phyloP scores from a whole-genome alignment of 306 rosid species.

The Cucumis cinereus region DNA sequence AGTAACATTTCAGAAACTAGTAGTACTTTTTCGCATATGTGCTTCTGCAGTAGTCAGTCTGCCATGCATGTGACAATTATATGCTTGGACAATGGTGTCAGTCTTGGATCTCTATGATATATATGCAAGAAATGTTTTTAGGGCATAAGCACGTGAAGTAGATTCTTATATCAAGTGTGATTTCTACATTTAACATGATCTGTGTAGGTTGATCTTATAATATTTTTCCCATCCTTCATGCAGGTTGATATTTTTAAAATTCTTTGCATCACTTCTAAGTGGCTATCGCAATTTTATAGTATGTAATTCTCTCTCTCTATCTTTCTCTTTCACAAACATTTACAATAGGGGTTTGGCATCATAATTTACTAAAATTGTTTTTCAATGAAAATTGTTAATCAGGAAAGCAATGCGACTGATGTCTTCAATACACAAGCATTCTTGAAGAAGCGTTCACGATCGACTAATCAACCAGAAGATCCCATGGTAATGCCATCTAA shows the following conservation, averaged over 20 bases:
- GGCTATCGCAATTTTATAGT: conserved; percentile 96
- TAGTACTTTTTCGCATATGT: background rate
- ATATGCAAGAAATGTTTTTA: background rate
- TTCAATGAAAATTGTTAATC: conserved; percentile 2
- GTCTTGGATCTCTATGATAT: background rate
- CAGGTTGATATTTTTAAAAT: conserved; percentile 91
- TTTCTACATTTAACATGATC: background rate
- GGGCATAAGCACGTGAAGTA: background rate
- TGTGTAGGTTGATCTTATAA: background rate
- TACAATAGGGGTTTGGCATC: background rate
- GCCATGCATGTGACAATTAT: background rate
- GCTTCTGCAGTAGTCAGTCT: background rate
- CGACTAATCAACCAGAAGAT: conserved; percentile 75
- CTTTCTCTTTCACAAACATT: background rate
- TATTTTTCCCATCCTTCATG: conserved; percentile 16
- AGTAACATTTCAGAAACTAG: background rate
- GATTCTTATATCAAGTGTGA: background rate
- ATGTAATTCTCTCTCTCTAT: conserved; percentile 18
- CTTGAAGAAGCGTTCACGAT: conserved; percentile 78
- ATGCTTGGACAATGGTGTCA: background rate
- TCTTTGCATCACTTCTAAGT: conserved; percentile 86
- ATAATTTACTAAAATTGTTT: conserved; percentile 15
- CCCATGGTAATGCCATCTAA: conserved; percentile 60
- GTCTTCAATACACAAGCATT: conserved; percentile 85
- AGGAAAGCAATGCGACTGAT: conserved; percentile 73